Evolutionary conservation across 2,329 filamentous ascomycete genomes (phyloP), one percentile per base, ranked within the genome.

Genomic region (Neonectria hederae): DNA sequence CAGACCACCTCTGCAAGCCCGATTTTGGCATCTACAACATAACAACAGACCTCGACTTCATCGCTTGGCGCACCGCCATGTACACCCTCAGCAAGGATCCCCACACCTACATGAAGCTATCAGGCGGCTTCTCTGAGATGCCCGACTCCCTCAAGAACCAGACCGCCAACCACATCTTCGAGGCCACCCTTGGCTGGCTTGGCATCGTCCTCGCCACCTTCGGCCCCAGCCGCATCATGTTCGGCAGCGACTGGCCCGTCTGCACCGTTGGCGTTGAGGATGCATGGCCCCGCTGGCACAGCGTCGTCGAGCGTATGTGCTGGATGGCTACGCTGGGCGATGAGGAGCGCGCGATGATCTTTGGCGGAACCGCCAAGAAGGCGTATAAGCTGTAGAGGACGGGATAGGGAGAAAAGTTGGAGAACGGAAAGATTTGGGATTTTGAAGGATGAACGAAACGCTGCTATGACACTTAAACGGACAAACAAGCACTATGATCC

Each of bases 231-330:
- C 85, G 93, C 67, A 85, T 96, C 75, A 94, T 98, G 90, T 97
- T 96, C 78, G 94, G 91, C 24, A 94, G 91, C 68, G 94, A 97
- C 78, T 98, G 95, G 95, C 94, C 95, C 2, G 90, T 97, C 1
- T 97, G 93, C 80, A 94, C 93, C 66, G 81, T 93, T 26, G 72
- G 77, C 69, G 83, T 83, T 45, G 81, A 84, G 52, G 79, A 82
- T 22, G 89, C 92, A 32, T 97, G 94, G 93, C 80, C 81, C 38
- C 87, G 90, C 71, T 97, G 94, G 94, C 87, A 83, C 67, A 83
- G 83, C 21, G 83, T 96, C 1, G 91, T 97, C 19, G 87, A 90
- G 66, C 82, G 82, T 67, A 83, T 92, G 71, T 86, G 94, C 69
- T 83, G 84, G 78, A 85, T 90, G 83, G 87, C 86, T 1, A 83